Conservation (phyloP, 1,284 basidiomycete species). For the Cerrena zonata region DNA sequence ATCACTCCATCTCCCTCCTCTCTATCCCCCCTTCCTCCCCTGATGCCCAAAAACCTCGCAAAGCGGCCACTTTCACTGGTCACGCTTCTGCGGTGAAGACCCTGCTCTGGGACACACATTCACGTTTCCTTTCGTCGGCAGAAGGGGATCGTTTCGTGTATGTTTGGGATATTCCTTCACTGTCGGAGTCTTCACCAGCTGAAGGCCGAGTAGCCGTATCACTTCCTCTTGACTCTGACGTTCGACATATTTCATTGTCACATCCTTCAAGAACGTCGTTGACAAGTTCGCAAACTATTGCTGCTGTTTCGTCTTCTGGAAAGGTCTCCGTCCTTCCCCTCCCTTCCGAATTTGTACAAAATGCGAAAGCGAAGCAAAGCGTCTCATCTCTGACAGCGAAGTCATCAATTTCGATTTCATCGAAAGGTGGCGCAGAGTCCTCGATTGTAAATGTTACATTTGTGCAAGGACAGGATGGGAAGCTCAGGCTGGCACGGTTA, state of each 20-base stretch:
- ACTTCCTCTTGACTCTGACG: slow-evolving; percentile 63
- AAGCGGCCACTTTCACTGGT: slow-evolving; percentile 53
- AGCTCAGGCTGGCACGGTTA: slow-evolving; percentile 55
- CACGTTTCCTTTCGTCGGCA: slow-evolving; percentile 64
- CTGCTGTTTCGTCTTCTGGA: slow-evolving; percentile 62
- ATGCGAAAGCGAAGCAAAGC: slow-evolving; percentile 37
- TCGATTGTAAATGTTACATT: slow-evolving; percentile 48
- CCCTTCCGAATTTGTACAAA: slow-evolving; percentile 42
- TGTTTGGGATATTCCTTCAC: slow-evolving; percentile 50
- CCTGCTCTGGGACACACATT: slow-evolving; percentile 46
- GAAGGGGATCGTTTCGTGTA: slow-evolving; percentile 74
- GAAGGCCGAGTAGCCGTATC: slow-evolving; percentile 60
- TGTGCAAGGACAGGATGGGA: slow-evolving; percentile 36
- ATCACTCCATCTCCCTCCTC: slow-evolving; percentile 55
- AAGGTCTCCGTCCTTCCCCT: slow-evolving; percentile 62
- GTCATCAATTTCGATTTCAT: slow-evolving; percentile 40
- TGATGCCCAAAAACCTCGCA: slow-evolving; percentile 36
- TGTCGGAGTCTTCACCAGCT: slow-evolving; percentile 23
- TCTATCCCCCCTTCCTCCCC: slow-evolving; percentile 28
- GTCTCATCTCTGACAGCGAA: slow-evolving; percentile 47
- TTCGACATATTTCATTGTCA: slow-evolving; percentile 48
- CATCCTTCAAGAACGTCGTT: slow-evolving; percentile 19
- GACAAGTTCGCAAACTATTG: slow-evolving; percentile 38
- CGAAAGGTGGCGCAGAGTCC: slow-evolving; percentile 30
- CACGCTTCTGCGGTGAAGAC: slow-evolving; percentile 56